Conservation (phyloP, 2,329 filamentous ascomycete species). For the Alternaria triticimaculans region DNA sequence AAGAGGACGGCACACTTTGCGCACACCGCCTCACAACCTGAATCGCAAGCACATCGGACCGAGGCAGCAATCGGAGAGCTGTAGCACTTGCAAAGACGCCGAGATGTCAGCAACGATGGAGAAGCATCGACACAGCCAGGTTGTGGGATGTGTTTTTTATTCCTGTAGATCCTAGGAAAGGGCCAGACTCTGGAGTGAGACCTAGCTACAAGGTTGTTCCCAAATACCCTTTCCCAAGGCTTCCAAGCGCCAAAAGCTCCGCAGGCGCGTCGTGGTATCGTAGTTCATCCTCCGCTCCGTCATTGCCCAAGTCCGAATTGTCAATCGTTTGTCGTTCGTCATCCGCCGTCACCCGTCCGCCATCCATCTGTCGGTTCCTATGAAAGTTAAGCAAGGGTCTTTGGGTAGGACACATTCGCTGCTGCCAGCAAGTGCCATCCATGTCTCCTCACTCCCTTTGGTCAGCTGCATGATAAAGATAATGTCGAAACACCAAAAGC, state of each 20-base stretch:
- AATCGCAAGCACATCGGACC: neutral
- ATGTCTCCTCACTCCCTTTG: slow-evolving; percentile 6
- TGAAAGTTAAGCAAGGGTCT: neutral
- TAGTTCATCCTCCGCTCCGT: neutral
- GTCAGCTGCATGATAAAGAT: slow-evolving; percentile 10
- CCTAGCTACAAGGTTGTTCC: neutral
- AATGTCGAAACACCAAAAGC: neutral
- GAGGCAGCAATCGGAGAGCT: neutral
- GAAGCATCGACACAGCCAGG: neutral
- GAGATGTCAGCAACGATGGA: neutral
- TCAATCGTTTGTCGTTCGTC: neutral
- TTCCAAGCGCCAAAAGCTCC: neutral
- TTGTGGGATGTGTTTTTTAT: neutral
- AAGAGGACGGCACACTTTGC: neutral
- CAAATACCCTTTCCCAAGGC: neutral
- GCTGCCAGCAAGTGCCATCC: neutral
- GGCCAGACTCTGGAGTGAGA: neutral
- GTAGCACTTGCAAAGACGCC: neutral
- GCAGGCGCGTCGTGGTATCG: neutral
- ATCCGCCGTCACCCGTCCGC: neutral
- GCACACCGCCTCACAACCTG: slow-evolving; percentile 1
- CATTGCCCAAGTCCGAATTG: neutral
- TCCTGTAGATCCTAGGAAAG: neutral
- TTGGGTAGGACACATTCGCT: neutral
- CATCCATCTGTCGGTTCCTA: neutral